Evolutionary conservation across 352 stramenopile genomes (phyloP).

Genomic region (Phytopythium boreale): DNA sequence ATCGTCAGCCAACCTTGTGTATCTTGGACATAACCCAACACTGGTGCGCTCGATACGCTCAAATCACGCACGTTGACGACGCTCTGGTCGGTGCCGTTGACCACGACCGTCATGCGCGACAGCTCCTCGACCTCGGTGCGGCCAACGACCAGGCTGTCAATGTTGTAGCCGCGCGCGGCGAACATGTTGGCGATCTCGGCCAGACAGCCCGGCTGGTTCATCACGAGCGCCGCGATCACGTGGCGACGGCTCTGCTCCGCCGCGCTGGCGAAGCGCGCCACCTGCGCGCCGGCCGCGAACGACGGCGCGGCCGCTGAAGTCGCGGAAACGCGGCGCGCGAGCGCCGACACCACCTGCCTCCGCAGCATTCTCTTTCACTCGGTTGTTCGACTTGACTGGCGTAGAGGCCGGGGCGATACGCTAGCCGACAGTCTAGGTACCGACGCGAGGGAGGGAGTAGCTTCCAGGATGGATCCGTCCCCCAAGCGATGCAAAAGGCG

Average conservation of each 20-base stretch:
- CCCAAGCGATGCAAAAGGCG: not conserved
- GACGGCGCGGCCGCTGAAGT: conserved; percentile 7
- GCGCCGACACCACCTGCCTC: conserved; percentile 20
- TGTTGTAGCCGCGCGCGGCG: conserved; percentile 82
- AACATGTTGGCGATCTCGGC: conserved; percentile 87
- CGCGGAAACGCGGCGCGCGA: conserved; percentile 29
- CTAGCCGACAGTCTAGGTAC: no score
- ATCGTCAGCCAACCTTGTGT: conserved; percentile 5
- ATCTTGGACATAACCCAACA: no score
- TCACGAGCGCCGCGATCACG: conserved; percentile 80
- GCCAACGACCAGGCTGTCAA: conserved; percentile 84
- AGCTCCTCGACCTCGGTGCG: conserved; percentile 84
- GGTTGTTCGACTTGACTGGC: not conserved
- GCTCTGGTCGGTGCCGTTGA: conserved; percentile 77
- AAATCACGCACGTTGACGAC: conserved; percentile 56
- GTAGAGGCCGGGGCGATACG: no score
- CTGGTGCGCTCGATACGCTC: not conserved
- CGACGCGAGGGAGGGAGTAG: not conserved
- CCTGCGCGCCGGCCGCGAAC: conserved; percentile 5
- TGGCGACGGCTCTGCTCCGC: conserved; percentile 56
- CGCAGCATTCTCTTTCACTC: conserved; percentile 21
- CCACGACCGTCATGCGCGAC: conserved; percentile 83
- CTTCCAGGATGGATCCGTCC: not conserved
- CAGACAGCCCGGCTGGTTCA: conserved; percentile 84
- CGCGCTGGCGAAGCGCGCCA: conserved; percentile 37